These are phyloP conservation scores for Backusella macrospora DNA, from an alignment of 192 early-diverging fungal genomes.

Conservation along the genomic window DNA sequence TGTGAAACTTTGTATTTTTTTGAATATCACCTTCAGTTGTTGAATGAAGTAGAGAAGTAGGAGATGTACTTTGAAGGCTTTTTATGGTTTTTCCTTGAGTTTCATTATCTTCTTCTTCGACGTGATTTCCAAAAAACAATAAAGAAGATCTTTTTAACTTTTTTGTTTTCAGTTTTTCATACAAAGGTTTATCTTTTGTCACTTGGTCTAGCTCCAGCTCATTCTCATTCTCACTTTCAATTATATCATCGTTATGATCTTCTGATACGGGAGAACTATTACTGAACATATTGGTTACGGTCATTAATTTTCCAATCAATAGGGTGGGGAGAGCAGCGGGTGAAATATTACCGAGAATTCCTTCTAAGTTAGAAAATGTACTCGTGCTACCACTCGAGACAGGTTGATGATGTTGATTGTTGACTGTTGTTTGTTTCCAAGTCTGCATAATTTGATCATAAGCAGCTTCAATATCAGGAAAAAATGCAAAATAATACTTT, in stretches of 20 bases:
- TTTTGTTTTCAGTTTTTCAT: not conserved
- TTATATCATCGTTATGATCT: not conserved
- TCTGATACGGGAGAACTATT: not conserved
- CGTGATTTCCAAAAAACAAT: not conserved
- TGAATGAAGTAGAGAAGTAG: not conserved
- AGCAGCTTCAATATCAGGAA: constrained; percentile 48
- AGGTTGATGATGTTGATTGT: constrained; percentile 8
- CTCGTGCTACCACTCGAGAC: constrained; percentile 5
- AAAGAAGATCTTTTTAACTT: not conserved
- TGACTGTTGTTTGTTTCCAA: not conserved
- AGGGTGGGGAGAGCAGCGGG: constrained; percentile 28
- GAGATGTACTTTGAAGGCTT: not conserved
- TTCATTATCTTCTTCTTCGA: not conserved
- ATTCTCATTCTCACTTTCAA: not conserved
- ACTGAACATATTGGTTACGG: constrained; percentile 5
- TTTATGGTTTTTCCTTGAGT: not conserved
- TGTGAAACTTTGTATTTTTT: not conserved
- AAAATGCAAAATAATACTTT: constrained; percentile 68
- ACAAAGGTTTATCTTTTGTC: not conserved
- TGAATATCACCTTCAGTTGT: not conserved
- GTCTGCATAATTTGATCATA: constrained; percentile 30
- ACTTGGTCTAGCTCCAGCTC: not conserved
- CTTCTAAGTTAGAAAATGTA: not conserved
- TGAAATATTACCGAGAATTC: constrained; percentile 13
- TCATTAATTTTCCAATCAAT: constrained; percentile 18